Percentiles rank a stretch among this genome's conserved stretches.
Conservation (phyloP, 164 flowering plant species). For the Houttuynia cordata region DNA sequence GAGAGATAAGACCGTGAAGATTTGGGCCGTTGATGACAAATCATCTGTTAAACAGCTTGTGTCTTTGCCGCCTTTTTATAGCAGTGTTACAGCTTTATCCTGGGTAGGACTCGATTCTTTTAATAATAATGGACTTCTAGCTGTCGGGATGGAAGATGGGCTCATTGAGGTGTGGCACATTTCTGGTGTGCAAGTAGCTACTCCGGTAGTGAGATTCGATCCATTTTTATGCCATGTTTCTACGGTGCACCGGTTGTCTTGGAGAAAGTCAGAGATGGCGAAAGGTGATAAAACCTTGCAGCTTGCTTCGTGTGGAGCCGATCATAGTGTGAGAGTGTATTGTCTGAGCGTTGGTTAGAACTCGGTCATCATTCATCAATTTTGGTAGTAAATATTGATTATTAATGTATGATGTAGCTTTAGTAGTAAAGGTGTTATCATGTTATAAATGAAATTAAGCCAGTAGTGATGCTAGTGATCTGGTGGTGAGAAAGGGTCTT, state of each 20-base stretch:
- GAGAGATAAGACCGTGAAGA: constrained; percentile 86
- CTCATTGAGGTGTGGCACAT: constrained; percentile 74
- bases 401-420: too few species aligned
- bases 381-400: background rate
- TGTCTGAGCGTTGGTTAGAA: constrained; percentile 14
- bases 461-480: too few species aligned
- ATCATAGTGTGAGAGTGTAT: constrained; percentile 64
- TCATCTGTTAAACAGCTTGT: constrained; percentile 49
- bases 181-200: constrained; percentile 19
- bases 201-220: constrained; percentile 32
- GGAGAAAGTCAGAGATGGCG: constrained; percentile 32
- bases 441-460: too few species aligned
- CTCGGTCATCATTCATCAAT: background rate
- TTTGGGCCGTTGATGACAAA: constrained; percentile 55
- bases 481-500: too few species aligned
- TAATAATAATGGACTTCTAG: constrained; percentile 44
- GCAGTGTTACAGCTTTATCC: constrained; percentile 74
- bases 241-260: constrained; percentile 65
- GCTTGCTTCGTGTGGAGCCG: constrained; percentile 93
- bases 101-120: constrained; percentile 47
- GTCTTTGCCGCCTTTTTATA: constrained; percentile 49
- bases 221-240: constrained; percentile 75
- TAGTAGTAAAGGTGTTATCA: too few species aligned
- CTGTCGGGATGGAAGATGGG: constrained; percentile 86
- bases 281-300: constrained; percentile 26